These are phyloP conservation scores for Paxillus rubicundulus DNA, from an alignment of 768 basidiomycete species.

Conservation along the genomic window DNA sequence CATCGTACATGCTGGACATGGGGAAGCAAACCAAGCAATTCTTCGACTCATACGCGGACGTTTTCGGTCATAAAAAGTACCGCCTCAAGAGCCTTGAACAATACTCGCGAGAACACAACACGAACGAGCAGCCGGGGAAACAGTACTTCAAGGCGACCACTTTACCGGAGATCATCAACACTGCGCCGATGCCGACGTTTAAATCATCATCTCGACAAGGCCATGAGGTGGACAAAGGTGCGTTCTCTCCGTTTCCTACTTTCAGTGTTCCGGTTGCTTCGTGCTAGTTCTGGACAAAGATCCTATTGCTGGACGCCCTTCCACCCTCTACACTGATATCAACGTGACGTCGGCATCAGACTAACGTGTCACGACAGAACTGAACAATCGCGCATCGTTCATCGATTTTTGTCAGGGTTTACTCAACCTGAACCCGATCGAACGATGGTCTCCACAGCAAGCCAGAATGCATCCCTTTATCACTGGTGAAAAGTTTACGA, in stretches of 20 bases:
- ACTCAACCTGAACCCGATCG: conserved; percentile 90
- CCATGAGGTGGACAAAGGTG: conserved; percentile 90
- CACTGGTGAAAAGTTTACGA: conserved; percentile 92
- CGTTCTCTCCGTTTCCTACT: conserved; percentile 15
- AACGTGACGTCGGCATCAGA: conserved; percentile 8
- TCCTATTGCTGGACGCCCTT: background rate
- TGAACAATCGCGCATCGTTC: conserved; percentile 91
- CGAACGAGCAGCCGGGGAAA: conserved; percentile 96
- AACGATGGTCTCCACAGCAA: conserved; percentile 97
- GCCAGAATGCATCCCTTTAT: conserved; percentile 96
- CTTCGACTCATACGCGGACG: conserved; percentile 78
- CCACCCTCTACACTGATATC: conserved; percentile 4
- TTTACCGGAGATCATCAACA: conserved; percentile 93
- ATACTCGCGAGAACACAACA: conserved; percentile 92
- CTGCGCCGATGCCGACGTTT: conserved; percentile 86
- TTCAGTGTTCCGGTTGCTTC: background rate
- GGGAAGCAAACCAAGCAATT: conserved; percentile 96
- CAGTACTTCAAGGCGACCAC: conserved; percentile 97
- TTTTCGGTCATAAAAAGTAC: conserved; percentile 79
- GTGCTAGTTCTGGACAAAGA: background rate
- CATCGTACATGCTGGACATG: conserved; percentile 83
- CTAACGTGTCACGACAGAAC: conserved; percentile 51
- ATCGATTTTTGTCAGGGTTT: conserved; percentile 97
- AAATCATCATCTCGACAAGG: conserved; percentile 70
- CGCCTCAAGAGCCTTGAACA: conserved; percentile 90